These are phyloP conservation scores for Phialemoniopsis sp. DNA, from an alignment of 2,329 filamentous ascomycete species.

Conservation along the genomic window DNA sequence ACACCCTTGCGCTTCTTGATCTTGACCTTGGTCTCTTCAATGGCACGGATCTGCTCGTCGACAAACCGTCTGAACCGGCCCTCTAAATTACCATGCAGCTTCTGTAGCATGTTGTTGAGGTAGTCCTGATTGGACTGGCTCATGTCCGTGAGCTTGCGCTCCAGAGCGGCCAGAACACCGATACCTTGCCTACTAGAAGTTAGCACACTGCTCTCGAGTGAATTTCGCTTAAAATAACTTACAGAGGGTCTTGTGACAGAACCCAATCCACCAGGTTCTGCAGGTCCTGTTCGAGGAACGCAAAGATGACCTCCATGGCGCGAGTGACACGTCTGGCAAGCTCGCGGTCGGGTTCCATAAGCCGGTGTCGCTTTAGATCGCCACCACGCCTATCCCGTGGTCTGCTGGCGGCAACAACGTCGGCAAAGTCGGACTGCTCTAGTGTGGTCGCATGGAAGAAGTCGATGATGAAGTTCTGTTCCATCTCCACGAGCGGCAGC, in stretches of 20 bases:
- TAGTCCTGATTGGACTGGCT: conserved; percentile 93
- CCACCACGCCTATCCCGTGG: conserved; percentile 68
- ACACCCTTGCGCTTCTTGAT: conserved; percentile 98
- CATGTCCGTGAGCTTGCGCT: conserved; percentile 73
- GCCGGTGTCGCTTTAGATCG: conserved; percentile 68
- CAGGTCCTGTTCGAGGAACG: conserved; percentile 75
- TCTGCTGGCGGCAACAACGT: conserved; percentile 62
- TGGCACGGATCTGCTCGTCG: conserved; percentile 90
- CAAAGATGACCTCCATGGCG: conserved; percentile 85
- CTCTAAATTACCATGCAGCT: conserved; percentile 70
- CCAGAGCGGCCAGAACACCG: conserved; percentile 76
- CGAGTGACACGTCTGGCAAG: conserved; percentile 81
- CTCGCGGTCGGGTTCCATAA: conserved; percentile 84
- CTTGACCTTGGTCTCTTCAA: conserved; percentile 98
- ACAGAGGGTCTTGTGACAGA: conserved; percentile 74
- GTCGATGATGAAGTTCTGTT: conserved; percentile 96
- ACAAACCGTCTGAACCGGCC: conserved; percentile 82
- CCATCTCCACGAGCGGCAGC: conserved; percentile 78
- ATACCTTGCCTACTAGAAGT: conserved; percentile 68
- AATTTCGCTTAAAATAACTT: conserved; percentile 32
- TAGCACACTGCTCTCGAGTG: conserved; percentile 10
- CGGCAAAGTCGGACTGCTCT: conserved; percentile 76
- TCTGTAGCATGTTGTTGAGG: conserved; percentile 71
- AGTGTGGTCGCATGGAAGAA: conserved; percentile 94
- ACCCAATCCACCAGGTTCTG: conserved; percentile 82